Conservation (phyloP, 1,284 basidiomycete species). For the Ganoderma boninense region DNA sequence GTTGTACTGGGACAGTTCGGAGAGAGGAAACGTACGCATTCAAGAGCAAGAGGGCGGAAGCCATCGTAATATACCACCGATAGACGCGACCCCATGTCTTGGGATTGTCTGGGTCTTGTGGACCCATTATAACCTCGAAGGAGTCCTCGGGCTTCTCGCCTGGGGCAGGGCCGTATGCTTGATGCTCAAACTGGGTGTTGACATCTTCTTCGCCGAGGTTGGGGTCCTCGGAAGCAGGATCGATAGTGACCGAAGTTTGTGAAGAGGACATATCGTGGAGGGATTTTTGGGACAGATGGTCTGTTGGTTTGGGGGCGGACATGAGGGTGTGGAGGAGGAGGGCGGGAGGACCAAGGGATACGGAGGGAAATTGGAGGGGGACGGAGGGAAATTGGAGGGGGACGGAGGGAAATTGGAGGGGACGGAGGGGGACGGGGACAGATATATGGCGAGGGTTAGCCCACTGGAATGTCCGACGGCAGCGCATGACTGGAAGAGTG, state of each 20-base stretch:
- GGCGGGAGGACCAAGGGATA: neutral
- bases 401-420: neutral
- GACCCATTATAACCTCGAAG: conserved; percentile 51
- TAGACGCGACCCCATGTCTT: conserved; percentile 66
- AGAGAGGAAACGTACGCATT: conserved; percentile 58
- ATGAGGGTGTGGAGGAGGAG: neutral
- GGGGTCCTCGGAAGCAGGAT: neutral
- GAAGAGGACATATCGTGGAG: conserved; percentile 2
- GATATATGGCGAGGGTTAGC: neutral
- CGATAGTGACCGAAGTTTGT: conserved; percentile 7
- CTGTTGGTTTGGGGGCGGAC: neutral
- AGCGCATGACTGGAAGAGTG: neutral
- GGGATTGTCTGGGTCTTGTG: conserved; percentile 52
- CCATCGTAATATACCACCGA: conserved; percentile 71
- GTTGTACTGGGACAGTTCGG: conserved; percentile 7
- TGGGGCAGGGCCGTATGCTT: conserved; percentile 37
- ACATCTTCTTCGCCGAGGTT: conserved; percentile 39
- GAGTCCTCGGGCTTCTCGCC: conserved; percentile 43
- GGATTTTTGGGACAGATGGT: neutral
- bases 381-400: neutral
- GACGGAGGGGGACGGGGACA: neutral
- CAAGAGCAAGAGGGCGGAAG: conserved; percentile 71
- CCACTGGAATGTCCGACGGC: neutral
- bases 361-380: neutral
- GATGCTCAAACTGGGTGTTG: conserved; percentile 39